Evolutionary conservation across 2,329 filamentous ascomycete genomes (phyloP).

Genomic region (Aspergillus neoniger): DNA sequence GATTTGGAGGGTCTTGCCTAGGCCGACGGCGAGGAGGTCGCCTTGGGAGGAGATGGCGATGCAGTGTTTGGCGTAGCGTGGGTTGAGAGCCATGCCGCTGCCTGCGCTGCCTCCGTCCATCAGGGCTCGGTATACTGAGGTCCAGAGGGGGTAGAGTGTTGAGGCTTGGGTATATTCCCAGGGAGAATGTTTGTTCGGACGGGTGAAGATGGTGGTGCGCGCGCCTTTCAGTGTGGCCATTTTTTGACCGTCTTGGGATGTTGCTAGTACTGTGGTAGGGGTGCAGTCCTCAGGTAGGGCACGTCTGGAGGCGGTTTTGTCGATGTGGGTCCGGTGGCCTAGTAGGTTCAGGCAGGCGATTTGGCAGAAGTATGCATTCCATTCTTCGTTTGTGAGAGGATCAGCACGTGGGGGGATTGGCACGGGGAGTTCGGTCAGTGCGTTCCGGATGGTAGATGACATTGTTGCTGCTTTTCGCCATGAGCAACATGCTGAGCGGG

Average conservation of each 20-base stretch:
- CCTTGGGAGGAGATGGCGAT: conserved; percentile 22
- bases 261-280: conserved; percentile 10
- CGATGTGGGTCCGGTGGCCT: conserved; percentile 10
- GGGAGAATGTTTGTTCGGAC: neutral
- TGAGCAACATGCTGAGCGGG: conserved; percentile 19
- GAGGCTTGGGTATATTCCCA: conserved; percentile 15
- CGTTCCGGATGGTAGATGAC: conserved; percentile 18
- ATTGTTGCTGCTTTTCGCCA: conserved; percentile 22
- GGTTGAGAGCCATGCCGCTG: conserved; percentile 10
- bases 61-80: conserved; percentile 18
- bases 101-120: conserved; percentile 8
- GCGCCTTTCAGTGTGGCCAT: conserved; percentile 18
- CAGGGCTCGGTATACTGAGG: conserved; percentile 18
- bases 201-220: conserved; percentile 13
- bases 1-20: conserved; percentile 25
- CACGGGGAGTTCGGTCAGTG: conserved; percentile 17
- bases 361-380: conserved; percentile 22
- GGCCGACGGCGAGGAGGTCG: conserved; percentile 20
- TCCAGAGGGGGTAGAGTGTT: conserved; percentile 24
- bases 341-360: conserved; percentile 20
- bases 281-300: conserved; percentile 14
- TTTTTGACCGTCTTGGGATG: conserved; percentile 16
- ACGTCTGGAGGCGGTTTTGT: conserved; percentile 12
- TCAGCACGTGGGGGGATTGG: conserved; percentile 13
- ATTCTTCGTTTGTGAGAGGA: conserved; percentile 15